phyloP scores from a whole-genome alignment of 2,329 filamentous ascomycete species.

The Hirsutella rhossiliensis region DNA sequence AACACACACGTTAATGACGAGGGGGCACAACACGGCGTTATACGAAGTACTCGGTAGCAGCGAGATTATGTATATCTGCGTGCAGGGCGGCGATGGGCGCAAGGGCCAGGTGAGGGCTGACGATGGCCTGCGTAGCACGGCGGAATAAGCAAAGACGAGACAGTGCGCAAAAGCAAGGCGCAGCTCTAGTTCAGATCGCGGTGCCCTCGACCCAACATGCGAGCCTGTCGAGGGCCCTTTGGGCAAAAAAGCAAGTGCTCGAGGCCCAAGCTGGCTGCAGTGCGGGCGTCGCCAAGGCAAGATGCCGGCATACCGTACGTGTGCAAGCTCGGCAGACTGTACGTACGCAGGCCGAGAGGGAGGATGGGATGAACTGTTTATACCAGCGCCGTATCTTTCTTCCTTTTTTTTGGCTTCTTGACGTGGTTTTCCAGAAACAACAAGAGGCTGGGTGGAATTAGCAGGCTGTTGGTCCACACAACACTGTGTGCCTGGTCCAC shows the following conservation, averaged over 20 bases:
- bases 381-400: not conserved
- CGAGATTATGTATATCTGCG: conserved; percentile 1
- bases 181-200: not conserved
- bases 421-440: not conserved
- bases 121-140: not conserved
- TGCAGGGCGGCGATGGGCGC: conserved; percentile 4
- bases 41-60: conserved; percentile 2
- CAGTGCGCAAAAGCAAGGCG: conserved; percentile 4
- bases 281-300: not conserved
- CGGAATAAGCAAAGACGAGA: conserved; percentile 3
- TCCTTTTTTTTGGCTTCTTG: not conserved
- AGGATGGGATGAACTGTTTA: not conserved
- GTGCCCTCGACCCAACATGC: not conserved
- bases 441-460: not conserved
- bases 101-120: not conserved
- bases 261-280: not conserved
- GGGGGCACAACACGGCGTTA: conserved; percentile 2
- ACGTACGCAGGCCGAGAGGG: not conserved
- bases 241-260: not conserved
- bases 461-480: not conserved
- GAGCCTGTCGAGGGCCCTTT: not conserved
- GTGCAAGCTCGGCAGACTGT: not conserved
- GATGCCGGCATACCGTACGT: not conserved
- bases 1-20: conserved; percentile 1
- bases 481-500: not conserved